These are phyloP conservation scores for Diaporthe caulivora DNA, from an alignment of 2,329 filamentous ascomycete species.

Conservation along the genomic window DNA sequence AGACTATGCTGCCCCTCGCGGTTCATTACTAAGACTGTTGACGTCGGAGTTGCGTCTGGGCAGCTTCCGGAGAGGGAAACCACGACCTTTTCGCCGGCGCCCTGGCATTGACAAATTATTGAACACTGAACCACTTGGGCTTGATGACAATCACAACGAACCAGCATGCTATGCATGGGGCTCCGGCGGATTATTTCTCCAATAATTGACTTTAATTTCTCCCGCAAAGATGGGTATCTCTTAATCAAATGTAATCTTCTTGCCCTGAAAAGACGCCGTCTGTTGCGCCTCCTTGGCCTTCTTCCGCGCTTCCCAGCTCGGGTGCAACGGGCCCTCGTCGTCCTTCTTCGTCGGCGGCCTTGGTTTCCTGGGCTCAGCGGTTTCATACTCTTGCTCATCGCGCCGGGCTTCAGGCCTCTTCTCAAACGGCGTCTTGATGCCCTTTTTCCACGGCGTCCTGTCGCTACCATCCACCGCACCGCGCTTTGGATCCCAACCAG, in stretches of 20 bases:
- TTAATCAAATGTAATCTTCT: constrained; percentile 71
- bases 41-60: constrained; percentile 18
- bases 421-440: constrained; percentile 52
- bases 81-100: background rate
- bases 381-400: constrained; percentile 10
- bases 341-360: constrained; percentile 34
- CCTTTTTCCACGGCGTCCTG: constrained; percentile 66
- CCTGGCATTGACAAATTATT: background rate
- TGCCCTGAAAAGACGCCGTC: constrained; percentile 65
- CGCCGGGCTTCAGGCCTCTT: constrained; percentile 29
- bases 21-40: constrained; percentile 26
- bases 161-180: background rate
- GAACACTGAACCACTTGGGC: background rate
- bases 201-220: background rate
- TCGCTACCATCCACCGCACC: constrained; percentile 64
- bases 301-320: constrained; percentile 74
- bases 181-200: background rate
- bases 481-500: constrained; percentile 69
- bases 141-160: background rate
- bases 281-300: constrained; percentile 69
- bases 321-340: constrained; percentile 64
- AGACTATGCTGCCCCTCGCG: constrained; percentile 23
- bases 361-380: constrained; percentile 18
- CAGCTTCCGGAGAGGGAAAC: background rate
- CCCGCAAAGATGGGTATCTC: constrained; percentile 36